These are phyloP conservation scores for Xylaria longipes DNA, from an alignment of 495 filamentous ascomycete genomes.

Conservation along the genomic window DNA sequence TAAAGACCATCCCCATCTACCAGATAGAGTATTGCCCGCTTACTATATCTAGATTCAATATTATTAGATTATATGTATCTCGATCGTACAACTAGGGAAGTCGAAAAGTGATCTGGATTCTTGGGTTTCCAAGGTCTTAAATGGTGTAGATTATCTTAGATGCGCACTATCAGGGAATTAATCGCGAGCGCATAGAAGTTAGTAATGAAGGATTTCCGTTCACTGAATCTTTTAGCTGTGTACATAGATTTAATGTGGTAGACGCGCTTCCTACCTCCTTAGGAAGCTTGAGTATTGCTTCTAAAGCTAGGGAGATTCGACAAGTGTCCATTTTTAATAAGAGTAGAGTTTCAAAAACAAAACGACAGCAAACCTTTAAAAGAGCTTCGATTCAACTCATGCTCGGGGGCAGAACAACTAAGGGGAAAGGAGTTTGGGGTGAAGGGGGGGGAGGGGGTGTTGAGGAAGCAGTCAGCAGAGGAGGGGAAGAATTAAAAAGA, in stretches of 20 bases:
- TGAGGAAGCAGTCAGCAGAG: background rate
- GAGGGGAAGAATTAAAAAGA: background rate
- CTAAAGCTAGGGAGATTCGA: background rate
- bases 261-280: background rate
- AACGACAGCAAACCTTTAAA: background rate
- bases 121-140: background rate
- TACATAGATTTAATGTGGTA: background rate
- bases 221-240: background rate
- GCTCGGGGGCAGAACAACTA: background rate
- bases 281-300: background rate
- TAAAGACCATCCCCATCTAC: too few relatives aligned
- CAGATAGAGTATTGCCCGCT: too few relatives aligned
- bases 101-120: too few relatives aligned
- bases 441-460: background rate
- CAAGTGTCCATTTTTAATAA: background rate
- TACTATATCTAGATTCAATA: too few relatives aligned
- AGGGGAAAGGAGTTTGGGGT: background rate
- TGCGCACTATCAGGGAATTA: too few relatives aligned
- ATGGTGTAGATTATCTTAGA: too few relatives aligned
- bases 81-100: too few relatives aligned
- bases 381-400: background rate
- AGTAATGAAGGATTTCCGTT: background rate
- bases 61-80: too few relatives aligned
- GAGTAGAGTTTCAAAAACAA: background rate
- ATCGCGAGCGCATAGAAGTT: background rate